A percentile compares a stretch with the other conserved stretches of the same genome.
phyloP scores from a whole-genome alignment of 2,329 filamentous ascomycete species.

The Aspergillus ochraceus region DNA sequence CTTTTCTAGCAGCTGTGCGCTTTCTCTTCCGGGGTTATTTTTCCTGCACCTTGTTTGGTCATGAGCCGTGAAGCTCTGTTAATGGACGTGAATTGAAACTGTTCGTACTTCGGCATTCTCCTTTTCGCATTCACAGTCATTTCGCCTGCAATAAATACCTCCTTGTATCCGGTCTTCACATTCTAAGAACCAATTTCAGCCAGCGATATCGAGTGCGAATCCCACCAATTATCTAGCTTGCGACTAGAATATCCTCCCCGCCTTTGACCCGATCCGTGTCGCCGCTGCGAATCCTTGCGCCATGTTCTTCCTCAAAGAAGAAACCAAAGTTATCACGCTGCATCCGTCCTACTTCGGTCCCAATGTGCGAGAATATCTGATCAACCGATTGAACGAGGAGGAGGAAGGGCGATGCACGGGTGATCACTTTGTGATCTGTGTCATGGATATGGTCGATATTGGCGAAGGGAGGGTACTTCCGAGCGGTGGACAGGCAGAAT shows the following conservation, averaged over 20 bases:
- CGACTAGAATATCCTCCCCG: not conserved
- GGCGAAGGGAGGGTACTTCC: constrained; percentile 91
- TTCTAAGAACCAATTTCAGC: not conserved
- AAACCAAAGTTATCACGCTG: constrained; percentile 90
- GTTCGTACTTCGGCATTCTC: constrained; percentile 1
- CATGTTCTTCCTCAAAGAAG: constrained; percentile 99
- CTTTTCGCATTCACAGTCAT: constrained; percentile 1
- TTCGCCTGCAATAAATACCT: no score
- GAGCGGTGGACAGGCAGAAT: constrained; percentile 87
- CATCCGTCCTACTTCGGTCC: constrained; percentile 97
- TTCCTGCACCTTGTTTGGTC: constrained; percentile 6
- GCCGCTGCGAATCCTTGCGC: constrained; percentile 25
- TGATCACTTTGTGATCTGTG: constrained; percentile 95
- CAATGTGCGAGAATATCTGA: constrained; percentile 89
- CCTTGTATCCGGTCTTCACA: not conserved
- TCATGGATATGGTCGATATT: constrained; percentile 95
- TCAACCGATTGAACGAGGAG: constrained; percentile 83
- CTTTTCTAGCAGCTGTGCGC: not conserved
- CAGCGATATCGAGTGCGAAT: not conserved
- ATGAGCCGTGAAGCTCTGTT: constrained; percentile 11
- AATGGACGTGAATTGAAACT: constrained; percentile 2
- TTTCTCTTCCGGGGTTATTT: constrained; percentile 1
- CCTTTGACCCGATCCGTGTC: not conserved
- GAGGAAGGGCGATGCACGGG: constrained; percentile 95
- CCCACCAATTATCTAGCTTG: not conserved